Evolutionary conservation across 1,139 yeast species (phyloP), one percentile per base, ranked within the genome.

Genomic region (Nadsonia starkeyi-henricii): DNA sequence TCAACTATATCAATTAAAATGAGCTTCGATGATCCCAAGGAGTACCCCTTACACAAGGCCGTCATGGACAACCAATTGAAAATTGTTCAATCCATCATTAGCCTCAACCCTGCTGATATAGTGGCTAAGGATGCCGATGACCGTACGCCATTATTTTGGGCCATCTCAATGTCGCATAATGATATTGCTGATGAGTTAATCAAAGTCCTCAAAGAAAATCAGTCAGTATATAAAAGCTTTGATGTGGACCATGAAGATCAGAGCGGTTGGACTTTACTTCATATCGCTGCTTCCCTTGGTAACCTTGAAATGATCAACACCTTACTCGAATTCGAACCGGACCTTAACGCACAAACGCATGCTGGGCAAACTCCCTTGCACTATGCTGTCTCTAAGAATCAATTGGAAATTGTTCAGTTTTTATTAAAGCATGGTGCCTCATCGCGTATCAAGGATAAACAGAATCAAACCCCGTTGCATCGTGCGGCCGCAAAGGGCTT

Each of bases 101-200:
- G 67, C 2, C 70, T 71, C 41, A 63, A 73, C 46, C 81, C 86
- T 7, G 64, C 68, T 26, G 56, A 68, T 13, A 73, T 74, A 2
- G 55, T 72, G 2, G 48, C 58, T 18, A 68, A 65, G 53, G 96
- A 89, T 60, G 74, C 71, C 5, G 96, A 88, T 60, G 83, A 80
- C 2, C 73, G 97, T 53, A 80, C 85, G 2, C 84, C 96, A 2
- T 67, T 89, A 47, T 94, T 85, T 61, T 89, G 96, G 96, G 96
- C 96, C 0, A 77, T 81, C 39, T 78, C 95, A 1, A 71, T 72
- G 56, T 76, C 79, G 49, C 73, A 80, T 53, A 57, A 64, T 12
- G 79, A 75, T 33, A 68, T 83, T 26, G 80, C 78, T 1, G 64
- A 74, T 42, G 62, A 69, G 43, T 65, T 84, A 15, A 62, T 82